A percentile compares a stretch with the other conserved stretches of the same genome.
Conservation (phyloP, 306 rosid species). For the Glycine soja region DNA sequence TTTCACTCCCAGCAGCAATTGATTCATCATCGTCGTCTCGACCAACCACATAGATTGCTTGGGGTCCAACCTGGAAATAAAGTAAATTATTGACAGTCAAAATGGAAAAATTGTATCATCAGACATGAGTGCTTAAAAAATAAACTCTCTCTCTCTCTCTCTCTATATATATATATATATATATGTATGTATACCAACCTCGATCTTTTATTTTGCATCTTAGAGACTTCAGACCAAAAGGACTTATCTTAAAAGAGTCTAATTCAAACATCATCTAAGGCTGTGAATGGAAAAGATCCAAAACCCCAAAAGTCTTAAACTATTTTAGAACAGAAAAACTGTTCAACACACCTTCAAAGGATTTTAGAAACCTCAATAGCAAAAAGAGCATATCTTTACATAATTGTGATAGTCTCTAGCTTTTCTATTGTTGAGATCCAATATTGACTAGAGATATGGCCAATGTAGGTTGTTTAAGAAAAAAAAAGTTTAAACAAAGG, state of each 20-base stretch:
- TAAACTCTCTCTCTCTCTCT: not conserved
- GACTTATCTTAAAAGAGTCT: conserved; percentile 1
- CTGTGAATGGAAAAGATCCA: conserved; percentile 8
- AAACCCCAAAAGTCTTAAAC: conserved; percentile 7
- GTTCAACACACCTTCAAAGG: conserved; percentile 33
- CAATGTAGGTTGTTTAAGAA: not conserved
- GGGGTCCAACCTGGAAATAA: conserved; percentile 90
- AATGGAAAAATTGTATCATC: conserved; percentile 42
- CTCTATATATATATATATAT: too few species aligned
- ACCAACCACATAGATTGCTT: conserved; percentile 97
- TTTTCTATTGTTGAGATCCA: too few species aligned
- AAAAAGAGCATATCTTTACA: conserved; percentile 20
- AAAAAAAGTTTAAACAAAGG: too few species aligned
- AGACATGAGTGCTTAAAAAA: conserved; percentile 14
- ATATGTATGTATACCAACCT: not conserved
- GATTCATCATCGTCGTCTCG: conserved; percentile 98
- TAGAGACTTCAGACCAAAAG: conserved; percentile 17
- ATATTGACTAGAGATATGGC: not conserved
- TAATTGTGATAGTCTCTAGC: conserved; percentile 1
- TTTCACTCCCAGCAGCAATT: conserved; percentile 86
- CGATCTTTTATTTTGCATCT: conserved; percentile 34
- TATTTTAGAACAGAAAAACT: conserved; percentile 35
- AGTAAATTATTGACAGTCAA: conserved; percentile 42
- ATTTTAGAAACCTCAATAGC: conserved; percentile 23
- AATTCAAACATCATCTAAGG: conserved; percentile 26